A percentile compares a stretch with the other conserved stretches of the same genome.
Evolutionary conservation across 108 stramenopile species (phyloP).

Genomic region (Asterionellopsis glacialis): DNA sequence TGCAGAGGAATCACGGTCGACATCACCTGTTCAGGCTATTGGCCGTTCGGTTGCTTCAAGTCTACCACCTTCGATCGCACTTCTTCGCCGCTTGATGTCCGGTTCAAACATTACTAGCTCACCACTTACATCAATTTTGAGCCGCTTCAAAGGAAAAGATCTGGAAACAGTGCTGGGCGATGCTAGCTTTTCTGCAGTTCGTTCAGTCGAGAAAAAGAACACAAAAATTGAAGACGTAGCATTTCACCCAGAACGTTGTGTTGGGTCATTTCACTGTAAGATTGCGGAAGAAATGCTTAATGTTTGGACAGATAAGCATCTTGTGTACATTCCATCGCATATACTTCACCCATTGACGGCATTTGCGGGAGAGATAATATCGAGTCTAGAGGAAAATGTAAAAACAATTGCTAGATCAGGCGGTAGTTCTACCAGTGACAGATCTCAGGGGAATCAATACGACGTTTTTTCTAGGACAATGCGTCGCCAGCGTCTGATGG

Average conservation of each 20-base stretch:
- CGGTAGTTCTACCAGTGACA: too few relatives aligned
- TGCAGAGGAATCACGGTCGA: too few relatives aligned
- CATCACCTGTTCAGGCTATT: constrained; percentile 23
- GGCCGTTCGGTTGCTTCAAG: constrained; percentile 60
- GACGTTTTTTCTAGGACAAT: background rate
- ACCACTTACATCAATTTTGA: constrained; percentile 22
- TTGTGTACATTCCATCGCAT: constrained; percentile 49
- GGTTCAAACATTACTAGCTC: constrained; percentile 34
- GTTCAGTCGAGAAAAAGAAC: constrained; percentile 1
- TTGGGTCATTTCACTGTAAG: constrained; percentile 33
- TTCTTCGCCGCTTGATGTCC: constrained; percentile 60
- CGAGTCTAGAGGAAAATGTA: constrained; percentile 53
- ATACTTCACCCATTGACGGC: constrained; percentile 53
- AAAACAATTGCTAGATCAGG: constrained; percentile 12
- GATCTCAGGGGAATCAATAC: too few relatives aligned
- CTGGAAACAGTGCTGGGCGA: constrained; percentile 23
- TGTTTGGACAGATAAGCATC: constrained; percentile 50
- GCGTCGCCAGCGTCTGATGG: background rate
- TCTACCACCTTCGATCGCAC: constrained; percentile 51
- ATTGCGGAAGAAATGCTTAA: constrained; percentile 41
- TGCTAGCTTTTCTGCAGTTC: constrained; percentile 9
- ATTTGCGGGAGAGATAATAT: constrained; percentile 52
- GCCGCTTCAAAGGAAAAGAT: constrained; percentile 48
- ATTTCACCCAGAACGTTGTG: constrained; percentile 29
- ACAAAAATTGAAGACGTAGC: constrained; percentile 5